These are phyloP conservation scores for Diplogelasinospora grovesii DNA, from an alignment of 495 filamentous ascomycete species.

Conservation along the genomic window DNA sequence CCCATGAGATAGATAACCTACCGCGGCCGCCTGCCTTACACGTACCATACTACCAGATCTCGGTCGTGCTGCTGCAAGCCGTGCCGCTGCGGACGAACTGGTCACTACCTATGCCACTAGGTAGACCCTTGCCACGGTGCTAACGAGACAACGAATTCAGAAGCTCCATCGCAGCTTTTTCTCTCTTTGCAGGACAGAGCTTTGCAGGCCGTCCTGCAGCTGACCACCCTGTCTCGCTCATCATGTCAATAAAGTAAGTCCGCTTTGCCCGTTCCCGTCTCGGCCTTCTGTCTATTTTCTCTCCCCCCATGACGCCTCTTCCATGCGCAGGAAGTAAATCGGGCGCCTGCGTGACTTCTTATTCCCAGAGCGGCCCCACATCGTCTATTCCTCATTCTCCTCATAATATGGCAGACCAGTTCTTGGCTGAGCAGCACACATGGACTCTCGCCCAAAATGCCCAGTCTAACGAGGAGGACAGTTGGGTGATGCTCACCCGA, in stretches of 20 bases:
- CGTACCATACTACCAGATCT: constrained; percentile 19
- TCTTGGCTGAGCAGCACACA: constrained; percentile 39
- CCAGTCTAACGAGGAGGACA: constrained; percentile 38
- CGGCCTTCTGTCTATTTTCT: constrained; percentile 14
- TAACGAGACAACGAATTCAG: constrained; percentile 28
- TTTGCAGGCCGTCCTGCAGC: constrained; percentile 29
- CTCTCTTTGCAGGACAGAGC: constrained; percentile 25
- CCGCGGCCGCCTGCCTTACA: constrained; percentile 1
- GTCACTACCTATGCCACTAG: constrained; percentile 14
- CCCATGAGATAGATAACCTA: not conserved
- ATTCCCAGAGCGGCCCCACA: constrained; percentile 7
- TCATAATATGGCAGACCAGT: constrained; percentile 35
- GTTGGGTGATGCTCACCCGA: constrained; percentile 48
- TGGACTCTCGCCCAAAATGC: constrained; percentile 24
- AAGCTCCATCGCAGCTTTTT: constrained; percentile 23
- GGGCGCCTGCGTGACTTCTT: constrained; percentile 6
- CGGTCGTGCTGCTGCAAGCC: constrained; percentile 18
- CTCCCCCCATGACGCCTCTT: constrained; percentile 17
- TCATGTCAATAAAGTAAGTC: constrained; percentile 67
- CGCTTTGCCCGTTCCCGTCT: constrained; percentile 17
- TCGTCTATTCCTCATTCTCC: constrained; percentile 1
- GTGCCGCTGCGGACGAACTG: constrained; percentile 18
- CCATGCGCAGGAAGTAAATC: constrained; percentile 9
- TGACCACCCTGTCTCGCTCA: constrained; percentile 39
- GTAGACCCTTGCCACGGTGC: constrained; percentile 21